These are phyloP conservation scores for Chalciporus piperatus DNA, from an alignment of 768 basidiomycete genomes.

Conservation along the genomic window DNA sequence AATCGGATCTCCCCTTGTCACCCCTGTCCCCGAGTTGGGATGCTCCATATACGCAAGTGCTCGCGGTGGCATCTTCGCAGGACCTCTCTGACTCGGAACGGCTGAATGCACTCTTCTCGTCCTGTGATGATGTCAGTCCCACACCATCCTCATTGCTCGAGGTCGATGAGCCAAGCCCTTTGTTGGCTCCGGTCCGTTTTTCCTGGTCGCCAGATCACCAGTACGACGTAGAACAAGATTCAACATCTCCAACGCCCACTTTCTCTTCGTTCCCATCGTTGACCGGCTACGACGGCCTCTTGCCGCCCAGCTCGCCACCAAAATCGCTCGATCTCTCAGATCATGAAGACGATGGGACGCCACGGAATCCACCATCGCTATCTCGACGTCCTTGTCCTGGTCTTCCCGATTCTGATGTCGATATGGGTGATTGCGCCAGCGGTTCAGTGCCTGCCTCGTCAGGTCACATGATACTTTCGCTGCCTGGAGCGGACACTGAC, in stretches of 20 bases:
- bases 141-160: conserved; percentile 26
- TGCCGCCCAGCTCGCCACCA: conserved; percentile 31
- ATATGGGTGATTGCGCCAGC: conserved; percentile 16
- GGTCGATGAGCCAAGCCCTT: conserved; percentile 14
- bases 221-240: conserved; percentile 13
- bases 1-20: conserved; percentile 25
- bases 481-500: conserved; percentile 44
- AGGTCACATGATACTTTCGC: conserved; percentile 29
- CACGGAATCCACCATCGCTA: conserved; percentile 25
- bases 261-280: conserved; percentile 21
- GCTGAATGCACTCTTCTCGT: conserved; percentile 19
- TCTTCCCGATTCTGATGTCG: conserved; percentile 31
- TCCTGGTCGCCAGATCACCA: conserved; percentile 18
- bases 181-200: conserved; percentile 22
- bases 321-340: conserved; percentile 32
- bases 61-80: conserved; percentile 13
- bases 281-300: conserved; percentile 20
- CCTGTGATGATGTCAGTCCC: conserved; percentile 5
- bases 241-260: conserved; percentile 7
- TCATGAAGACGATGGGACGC: conserved; percentile 26
- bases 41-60: conserved; percentile 8
- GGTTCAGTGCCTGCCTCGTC: conserved; percentile 18
- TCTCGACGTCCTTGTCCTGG: conserved; percentile 26
- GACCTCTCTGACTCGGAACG: conserved; percentile 19
- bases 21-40: conserved; percentile 38